Conservation (phyloP, 2,329 filamentous ascomycete species). For the Pseudogymnoascus sp. region DNA sequence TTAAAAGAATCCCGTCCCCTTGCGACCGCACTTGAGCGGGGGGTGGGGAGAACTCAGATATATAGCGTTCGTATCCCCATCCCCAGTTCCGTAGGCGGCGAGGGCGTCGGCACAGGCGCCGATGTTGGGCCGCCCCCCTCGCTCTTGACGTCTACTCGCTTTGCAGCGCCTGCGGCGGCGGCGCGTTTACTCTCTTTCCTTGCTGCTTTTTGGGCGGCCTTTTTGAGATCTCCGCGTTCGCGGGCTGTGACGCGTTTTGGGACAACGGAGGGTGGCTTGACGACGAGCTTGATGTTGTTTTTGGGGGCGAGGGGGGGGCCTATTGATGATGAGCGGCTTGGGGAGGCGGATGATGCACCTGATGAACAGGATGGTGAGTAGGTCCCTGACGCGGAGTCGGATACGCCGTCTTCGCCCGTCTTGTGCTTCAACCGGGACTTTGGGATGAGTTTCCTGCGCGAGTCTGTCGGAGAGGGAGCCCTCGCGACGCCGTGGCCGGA, state of each 20-base stretch:
- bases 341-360: not conserved
- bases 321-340: not conserved
- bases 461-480: not conserved
- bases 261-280: not conserved
- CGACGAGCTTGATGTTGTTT: slow-evolving; percentile 8
- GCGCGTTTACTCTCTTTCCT: slow-evolving; percentile 18
- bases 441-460: slow-evolving; percentile 5
- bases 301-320: not conserved
- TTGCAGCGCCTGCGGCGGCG: not conserved
- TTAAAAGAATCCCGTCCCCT: not conserved
- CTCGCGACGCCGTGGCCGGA: not conserved
- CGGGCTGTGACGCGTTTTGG: slow-evolving; percentile 17
- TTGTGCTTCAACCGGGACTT: not conserved
- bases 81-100: not conserved
- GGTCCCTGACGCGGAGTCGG: not conserved
- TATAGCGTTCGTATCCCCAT: slow-evolving; percentile 12
- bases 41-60: slow-evolving; percentile 9
- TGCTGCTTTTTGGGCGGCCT: slow-evolving; percentile 20
- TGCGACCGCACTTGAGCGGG: not conserved
- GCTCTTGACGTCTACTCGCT: not conserved
- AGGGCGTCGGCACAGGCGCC: not conserved
- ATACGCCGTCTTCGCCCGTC: not conserved
- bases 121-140: not conserved
- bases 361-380: not conserved
- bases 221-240: slow-evolving; percentile 18